Evolutionary conservation across 345 rosid genomes (phyloP).

Genomic region (Brassica juncea): DNA sequence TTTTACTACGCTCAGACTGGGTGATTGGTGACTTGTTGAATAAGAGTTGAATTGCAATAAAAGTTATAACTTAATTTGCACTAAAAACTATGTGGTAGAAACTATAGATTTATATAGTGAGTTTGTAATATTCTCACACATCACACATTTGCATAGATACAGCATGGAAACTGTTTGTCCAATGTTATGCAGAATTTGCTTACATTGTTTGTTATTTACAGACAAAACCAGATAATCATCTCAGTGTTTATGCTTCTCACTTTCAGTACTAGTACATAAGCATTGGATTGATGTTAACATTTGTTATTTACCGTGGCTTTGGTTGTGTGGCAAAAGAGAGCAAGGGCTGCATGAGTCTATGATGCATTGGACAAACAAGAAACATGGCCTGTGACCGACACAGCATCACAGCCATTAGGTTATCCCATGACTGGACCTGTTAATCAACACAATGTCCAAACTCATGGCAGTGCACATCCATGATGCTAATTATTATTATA

Average conservation of each 20-base stretch:
- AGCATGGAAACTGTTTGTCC: background rate
- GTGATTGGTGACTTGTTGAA: background rate
- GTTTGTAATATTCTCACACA: too few species aligned
- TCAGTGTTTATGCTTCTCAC: background rate
- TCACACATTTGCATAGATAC: background rate
- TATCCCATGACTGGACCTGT: background rate
- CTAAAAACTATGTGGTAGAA: too few species aligned
- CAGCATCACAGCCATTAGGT: constrained; percentile 75
- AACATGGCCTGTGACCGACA: constrained; percentile 59
- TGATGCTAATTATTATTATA: background rate
- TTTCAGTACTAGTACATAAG: constrained; percentile 3
- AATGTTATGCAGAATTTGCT: background rate
- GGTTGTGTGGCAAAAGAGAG: constrained; percentile 61
- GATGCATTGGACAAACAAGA: constrained; percentile 43
- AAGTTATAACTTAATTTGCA: too few species aligned
- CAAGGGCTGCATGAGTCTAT: constrained; percentile 58
- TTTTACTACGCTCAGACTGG: background rate
- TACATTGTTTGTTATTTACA: background rate
- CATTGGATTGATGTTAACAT: constrained; percentile 18
- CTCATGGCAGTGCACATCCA: background rate
- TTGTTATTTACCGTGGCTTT: constrained; percentile 54
- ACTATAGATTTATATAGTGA: too few species aligned
- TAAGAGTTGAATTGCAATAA: too few species aligned
- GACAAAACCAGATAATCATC: background rate
- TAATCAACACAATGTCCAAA: background rate